Percentiles rank a stretch among this genome's conserved stretches.
These are phyloP conservation scores for Aspergillus sclerotialis DNA, from an alignment of 2,329 filamentous ascomycete genomes.

Conservation along the genomic window DNA sequence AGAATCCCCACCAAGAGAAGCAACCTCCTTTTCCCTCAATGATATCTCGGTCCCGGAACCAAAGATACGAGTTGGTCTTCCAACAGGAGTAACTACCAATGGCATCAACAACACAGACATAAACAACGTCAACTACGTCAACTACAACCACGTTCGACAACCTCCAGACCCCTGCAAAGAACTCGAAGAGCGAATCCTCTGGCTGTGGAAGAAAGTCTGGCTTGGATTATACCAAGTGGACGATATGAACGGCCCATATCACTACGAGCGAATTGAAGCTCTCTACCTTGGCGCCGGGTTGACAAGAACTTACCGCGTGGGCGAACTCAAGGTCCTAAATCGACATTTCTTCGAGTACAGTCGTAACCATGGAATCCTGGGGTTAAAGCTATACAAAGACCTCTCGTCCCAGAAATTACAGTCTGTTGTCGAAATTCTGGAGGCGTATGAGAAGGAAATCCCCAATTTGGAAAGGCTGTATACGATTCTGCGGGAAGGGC, in stretches of 20 bases:
- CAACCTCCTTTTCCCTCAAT: not conserved
- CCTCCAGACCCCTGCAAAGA: slow-evolving; percentile 5
- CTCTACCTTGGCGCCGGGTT: slow-evolving; percentile 15
- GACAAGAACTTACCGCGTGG: slow-evolving; percentile 1
- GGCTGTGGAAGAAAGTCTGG: slow-evolving; percentile 15
- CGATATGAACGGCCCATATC: slow-evolving; percentile 5
- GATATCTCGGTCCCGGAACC: not conserved
- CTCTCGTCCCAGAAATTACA: slow-evolving; percentile 11
- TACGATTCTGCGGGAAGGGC: slow-evolving; percentile 8
- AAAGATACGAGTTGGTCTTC: not conserved
- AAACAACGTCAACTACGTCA: not conserved
- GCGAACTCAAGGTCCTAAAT: slow-evolving; percentile 8
- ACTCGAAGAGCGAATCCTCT: slow-evolving; percentile 9
- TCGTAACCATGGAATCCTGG: slow-evolving; percentile 8
- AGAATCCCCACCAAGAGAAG: too few relatives aligned
- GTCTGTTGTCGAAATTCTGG: slow-evolving; percentile 10
- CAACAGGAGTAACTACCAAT: not conserved
- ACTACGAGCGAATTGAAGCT: slow-evolving; percentile 10
- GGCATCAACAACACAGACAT: not conserved
- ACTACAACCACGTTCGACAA: not conserved
- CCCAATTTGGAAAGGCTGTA: slow-evolving; percentile 8
- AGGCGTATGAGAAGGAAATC: slow-evolving; percentile 15
- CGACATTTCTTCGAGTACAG: slow-evolving; percentile 5
- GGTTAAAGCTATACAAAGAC: slow-evolving; percentile 12
- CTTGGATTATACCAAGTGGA: slow-evolving; percentile 16